Evolutionary conservation across 2,329 filamentous ascomycete genomes (phyloP), one percentile per base, ranked within the genome.

Genomic region (Aspergillus piperis): DNA sequence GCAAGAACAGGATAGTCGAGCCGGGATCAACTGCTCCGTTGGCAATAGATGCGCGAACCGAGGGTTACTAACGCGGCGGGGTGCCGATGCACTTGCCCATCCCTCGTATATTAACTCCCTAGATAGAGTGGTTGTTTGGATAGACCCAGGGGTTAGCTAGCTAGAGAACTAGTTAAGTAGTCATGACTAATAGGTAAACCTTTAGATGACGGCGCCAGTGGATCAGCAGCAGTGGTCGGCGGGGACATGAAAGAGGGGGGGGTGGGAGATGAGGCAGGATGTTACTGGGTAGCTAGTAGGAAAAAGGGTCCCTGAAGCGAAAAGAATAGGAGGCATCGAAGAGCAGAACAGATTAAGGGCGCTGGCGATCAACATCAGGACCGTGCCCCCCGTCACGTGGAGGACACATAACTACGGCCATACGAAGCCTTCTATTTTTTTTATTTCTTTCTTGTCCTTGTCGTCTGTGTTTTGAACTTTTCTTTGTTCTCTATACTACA

Each of bases 381-480:
- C 59, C 59, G 59, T 62, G 62, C 55, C 50, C 50, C 58, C 52
- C 52, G 41, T 64, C 62, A 64, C 62, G 62, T 64, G 62, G 59
- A 54, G 54, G 8, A 38, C 53, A 55, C 41, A 55, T 55, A 55
- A 42, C 53, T 55, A 55, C 53, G 25, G 23, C 39, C 25, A 30
- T 42, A 44, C 39, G 25, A 55, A 55, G 25, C 17, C 27, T 39
- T 47, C 27, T 25, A 25, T 25, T 36, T 39, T 53, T 39, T 44
- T 17, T 21, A 4, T 13, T 27, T 49, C 25, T 49, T 49, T 36
- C 32, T 36, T 36, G 32, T 36, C 32, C 25, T 49, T 49, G 21
- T 49, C 23, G 17, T 49, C 38, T 27, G 13, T 17, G 13, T 44
- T 42, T 19, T 38, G 6, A 25, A 44, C 23, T 42, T 39, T 38